phyloP scores from a whole-genome alignment of 257 asterid species.

The Solanum appendiculatum region DNA sequence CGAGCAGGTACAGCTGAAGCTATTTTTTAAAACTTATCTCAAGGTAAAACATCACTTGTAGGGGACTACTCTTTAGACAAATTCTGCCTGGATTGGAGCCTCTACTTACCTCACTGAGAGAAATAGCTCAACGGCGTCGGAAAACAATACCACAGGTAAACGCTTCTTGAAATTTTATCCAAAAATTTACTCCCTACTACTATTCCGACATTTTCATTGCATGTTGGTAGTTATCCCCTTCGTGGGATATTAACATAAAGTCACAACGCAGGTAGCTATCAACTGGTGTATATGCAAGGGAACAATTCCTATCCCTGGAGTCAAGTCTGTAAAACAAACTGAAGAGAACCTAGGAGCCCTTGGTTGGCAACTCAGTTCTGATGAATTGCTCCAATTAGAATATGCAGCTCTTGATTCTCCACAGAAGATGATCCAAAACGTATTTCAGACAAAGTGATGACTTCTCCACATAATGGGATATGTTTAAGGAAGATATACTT shows the following conservation, averaged over 20 bases:
- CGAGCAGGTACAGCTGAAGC: neutral
- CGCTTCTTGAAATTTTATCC: neutral
- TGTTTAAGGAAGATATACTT: neutral
- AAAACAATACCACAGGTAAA: slow-evolving; percentile 72
- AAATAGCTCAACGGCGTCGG: slow-evolving; percentile 48
- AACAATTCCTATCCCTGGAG: slow-evolving; percentile 82
- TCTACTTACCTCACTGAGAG: slow-evolving; percentile 44
- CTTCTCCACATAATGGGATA: neutral
- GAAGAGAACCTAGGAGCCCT: slow-evolving; percentile 85
- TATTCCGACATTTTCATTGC: neutral
- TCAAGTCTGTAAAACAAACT: slow-evolving; percentile 69
- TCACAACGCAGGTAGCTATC: slow-evolving; percentile 55
- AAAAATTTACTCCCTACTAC: neutral
- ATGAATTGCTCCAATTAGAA: slow-evolving; percentile 62
- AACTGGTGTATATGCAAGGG: slow-evolving; percentile 94
- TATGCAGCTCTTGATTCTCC: slow-evolving; percentile 66
- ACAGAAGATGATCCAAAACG: slow-evolving; percentile 68
- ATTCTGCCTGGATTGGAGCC: slow-evolving; percentile 86
- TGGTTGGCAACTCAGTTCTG: slow-evolving; percentile 79
- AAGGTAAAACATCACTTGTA: slow-evolving; percentile 3
- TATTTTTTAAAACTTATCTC: neutral
- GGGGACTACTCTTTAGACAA: slow-evolving; percentile 75
- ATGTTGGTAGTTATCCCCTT: no score
- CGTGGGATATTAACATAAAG: neutral
- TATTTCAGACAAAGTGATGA: slow-evolving; percentile 60